Conservation (phyloP, 1,284 basidiomycete species). For the Ceratobasidium sp. region DNA sequence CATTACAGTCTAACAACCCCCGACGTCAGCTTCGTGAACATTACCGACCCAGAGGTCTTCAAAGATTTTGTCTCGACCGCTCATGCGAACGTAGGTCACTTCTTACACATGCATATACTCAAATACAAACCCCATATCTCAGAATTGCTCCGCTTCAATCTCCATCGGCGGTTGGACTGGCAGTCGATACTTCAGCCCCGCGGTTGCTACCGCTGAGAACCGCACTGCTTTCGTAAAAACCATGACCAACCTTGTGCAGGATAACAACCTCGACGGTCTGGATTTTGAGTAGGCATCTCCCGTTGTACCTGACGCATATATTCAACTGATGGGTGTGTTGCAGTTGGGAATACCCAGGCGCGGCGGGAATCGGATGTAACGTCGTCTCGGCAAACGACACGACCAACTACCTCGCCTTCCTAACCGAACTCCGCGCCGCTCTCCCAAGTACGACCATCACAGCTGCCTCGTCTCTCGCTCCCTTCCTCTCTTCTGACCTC, state of each 20-base stretch:
- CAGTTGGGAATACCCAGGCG: conserved; percentile 63
- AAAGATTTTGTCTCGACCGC: conserved; percentile 43
- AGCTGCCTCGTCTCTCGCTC: conserved; percentile 59
- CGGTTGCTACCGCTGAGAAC: conserved; percentile 51
- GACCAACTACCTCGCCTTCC: conserved; percentile 58
- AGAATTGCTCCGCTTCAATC: conserved; percentile 42
- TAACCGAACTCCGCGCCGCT: conserved; percentile 56
- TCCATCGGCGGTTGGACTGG: conserved; percentile 43
- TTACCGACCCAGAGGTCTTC: conserved; percentile 39
- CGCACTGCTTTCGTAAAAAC: conserved; percentile 56
- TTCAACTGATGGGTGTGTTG: not conserved
- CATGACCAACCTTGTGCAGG: conserved; percentile 56
- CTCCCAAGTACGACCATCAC: conserved; percentile 58
- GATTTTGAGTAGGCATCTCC: conserved; percentile 52
- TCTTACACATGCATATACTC: not conserved
- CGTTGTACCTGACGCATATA: too few relatives aligned
- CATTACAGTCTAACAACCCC: conserved; percentile 17
- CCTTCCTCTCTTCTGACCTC: conserved; percentile 55
- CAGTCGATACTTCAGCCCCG: conserved; percentile 57
- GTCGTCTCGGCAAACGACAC: conserved; percentile 55
- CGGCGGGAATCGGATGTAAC: conserved; percentile 56
- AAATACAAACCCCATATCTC: not conserved
- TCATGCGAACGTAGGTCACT: conserved; percentile 40
- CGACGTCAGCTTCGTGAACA: conserved; percentile 32
- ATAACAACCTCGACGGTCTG: conserved; percentile 60